A percentile compares a stretch with the other conserved stretches of the same genome.
These are phyloP conservation scores for Mentha longifolia DNA, from an alignment of 257 asterid species.

Conservation along the genomic window DNA sequence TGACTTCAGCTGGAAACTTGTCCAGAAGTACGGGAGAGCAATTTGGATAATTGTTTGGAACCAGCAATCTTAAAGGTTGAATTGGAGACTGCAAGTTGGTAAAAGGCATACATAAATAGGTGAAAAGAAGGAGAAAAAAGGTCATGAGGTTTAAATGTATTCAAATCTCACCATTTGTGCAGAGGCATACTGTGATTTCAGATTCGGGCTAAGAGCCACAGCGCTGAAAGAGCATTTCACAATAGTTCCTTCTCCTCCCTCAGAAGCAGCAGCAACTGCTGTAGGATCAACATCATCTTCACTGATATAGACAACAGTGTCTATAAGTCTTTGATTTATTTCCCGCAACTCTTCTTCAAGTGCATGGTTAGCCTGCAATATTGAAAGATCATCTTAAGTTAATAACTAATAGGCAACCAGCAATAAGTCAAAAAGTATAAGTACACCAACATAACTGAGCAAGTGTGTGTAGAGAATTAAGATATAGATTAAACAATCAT, in stretches of 20 bases:
- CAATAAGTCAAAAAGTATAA: not conserved
- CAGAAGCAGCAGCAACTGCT: constrained; percentile 75
- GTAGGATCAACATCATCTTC: constrained; percentile 85
- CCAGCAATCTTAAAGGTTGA: constrained; percentile 81
- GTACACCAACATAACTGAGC: constrained; percentile 5
- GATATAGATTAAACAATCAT: not conserved
- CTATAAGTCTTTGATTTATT: constrained; percentile 80
- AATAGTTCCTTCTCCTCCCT: constrained; percentile 81
- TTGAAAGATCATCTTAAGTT: not conserved
- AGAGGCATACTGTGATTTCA: constrained; percentile 89
- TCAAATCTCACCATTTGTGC: constrained; percentile 77
- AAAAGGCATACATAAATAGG: constrained; percentile 32
- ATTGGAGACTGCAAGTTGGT: constrained; percentile 75
- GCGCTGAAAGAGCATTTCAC: constrained; percentile 87
- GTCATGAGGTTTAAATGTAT: constrained; percentile 22
- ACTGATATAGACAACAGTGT: constrained; percentile 76
- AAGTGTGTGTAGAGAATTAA: not conserved
- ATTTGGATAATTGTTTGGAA: constrained; percentile 80
- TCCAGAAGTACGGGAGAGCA: constrained; percentile 88
- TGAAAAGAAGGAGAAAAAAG: constrained; percentile 28
- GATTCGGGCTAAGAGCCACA: constrained; percentile 82
- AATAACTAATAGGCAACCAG: too few species aligned
- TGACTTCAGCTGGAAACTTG: constrained; percentile 89
- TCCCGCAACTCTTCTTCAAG: constrained; percentile 85
- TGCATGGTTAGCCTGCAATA: constrained; percentile 76